Percentiles rank a stretch among this genome's conserved stretches.
These are phyloP conservation scores for Blastosporella zonata DNA, from an alignment of 1,284 basidiomycete genomes.

Conservation along the genomic window DNA sequence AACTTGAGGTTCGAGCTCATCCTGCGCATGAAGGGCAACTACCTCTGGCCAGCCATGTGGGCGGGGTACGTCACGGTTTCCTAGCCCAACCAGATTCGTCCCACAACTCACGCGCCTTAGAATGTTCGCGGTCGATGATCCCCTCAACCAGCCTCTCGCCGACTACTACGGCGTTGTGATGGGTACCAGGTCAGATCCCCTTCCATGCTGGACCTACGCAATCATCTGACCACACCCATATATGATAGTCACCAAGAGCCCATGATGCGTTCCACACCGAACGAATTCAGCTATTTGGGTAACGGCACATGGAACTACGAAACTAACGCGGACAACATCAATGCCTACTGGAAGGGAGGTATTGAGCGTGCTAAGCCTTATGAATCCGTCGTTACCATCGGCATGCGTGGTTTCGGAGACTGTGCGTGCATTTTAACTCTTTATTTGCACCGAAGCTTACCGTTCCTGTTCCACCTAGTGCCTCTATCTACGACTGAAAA, in stretches of 20 bases:
- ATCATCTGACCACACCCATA: not conserved
- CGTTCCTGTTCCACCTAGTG: conserved; percentile 30
- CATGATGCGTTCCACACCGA: conserved; percentile 60
- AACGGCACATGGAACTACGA: conserved; percentile 61
- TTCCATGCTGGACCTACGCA: not conserved
- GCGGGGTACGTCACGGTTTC: conserved; percentile 1
- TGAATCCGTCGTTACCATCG: conserved; percentile 61
- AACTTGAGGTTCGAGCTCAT: conserved; percentile 59
- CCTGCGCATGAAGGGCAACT: conserved; percentile 69
- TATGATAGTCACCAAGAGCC: conserved; percentile 58
- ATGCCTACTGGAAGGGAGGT: conserved; percentile 57
- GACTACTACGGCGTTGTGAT: conserved; percentile 70
- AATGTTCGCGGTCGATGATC: conserved; percentile 67
- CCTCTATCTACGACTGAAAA: conserved; percentile 49
- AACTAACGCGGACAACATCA: conserved; percentile 49
- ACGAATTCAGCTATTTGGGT: conserved; percentile 56
- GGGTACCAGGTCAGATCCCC: conserved; percentile 47
- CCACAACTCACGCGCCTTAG: conserved; percentile 29
- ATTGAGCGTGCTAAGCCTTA: conserved; percentile 52
- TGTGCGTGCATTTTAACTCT: conserved; percentile 31
- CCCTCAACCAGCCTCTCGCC: conserved; percentile 60
- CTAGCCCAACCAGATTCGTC: not conserved
- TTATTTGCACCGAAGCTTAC: not conserved
- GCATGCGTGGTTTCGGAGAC: conserved; percentile 65
- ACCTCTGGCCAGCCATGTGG: conserved; percentile 52